Evolutionary conservation across 345 rosid species (phyloP).

Genomic region (Noccaea bulbosa): DNA sequence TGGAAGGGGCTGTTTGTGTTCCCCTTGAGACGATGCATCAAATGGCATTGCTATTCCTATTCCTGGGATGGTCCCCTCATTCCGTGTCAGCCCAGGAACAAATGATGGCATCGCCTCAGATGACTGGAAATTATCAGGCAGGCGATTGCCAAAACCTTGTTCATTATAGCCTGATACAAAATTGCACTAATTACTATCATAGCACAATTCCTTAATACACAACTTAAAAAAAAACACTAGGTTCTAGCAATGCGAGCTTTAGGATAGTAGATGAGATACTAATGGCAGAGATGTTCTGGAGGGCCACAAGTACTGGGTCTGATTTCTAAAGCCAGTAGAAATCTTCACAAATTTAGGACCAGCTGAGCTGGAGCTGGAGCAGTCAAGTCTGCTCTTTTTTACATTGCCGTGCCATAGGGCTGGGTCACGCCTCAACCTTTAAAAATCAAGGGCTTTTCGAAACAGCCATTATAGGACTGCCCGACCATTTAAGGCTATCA

Average conservation of each 20-base stretch:
- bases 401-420: too few species aligned
- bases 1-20: constrained; percentile 71
- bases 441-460: too few species aligned
- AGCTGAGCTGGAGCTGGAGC: too few species aligned
- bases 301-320: background rate
- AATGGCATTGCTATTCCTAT: constrained; percentile 80
- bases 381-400: too few species aligned
- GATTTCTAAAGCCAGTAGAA: too few species aligned
- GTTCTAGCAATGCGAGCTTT: constrained; percentile 1
- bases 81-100: constrained; percentile 74
- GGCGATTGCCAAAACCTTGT: constrained; percentile 75
- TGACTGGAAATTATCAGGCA: constrained; percentile 69
- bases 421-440: too few species aligned
- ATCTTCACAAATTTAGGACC: too few species aligned
- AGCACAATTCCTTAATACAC: constrained; percentile 11
- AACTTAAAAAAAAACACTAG: background rate
- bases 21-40: constrained; percentile 82
- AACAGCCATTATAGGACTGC: too few species aligned
- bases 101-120: constrained; percentile 78
- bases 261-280: background rate
- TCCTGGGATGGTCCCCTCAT: constrained; percentile 97
- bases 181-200: constrained; percentile 19
- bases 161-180: constrained; percentile 73
- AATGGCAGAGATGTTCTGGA: constrained; percentile 1
- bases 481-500: constrained; percentile 23